These are phyloP conservation scores for Incumbomyces lentus DNA, from an alignment of 2,329 filamentous ascomycete species.

Conservation along the genomic window DNA sequence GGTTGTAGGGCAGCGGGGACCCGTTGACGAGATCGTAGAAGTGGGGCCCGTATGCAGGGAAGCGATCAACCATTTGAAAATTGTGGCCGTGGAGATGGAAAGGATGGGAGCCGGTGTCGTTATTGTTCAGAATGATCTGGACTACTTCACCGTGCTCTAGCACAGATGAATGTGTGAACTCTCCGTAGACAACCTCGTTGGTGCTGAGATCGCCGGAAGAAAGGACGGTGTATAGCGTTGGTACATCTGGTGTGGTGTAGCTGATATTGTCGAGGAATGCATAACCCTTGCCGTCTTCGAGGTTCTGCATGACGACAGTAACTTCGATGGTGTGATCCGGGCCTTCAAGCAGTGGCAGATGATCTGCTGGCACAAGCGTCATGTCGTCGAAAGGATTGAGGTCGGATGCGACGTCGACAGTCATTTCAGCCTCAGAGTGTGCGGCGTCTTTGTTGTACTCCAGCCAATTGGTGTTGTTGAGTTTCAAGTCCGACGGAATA, in stretches of 20 bases:
- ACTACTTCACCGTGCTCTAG: constrained; percentile 31
- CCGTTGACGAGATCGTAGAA: no score
- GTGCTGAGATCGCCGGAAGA: constrained; percentile 32
- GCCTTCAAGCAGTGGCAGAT: constrained; percentile 47
- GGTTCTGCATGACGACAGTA: constrained; percentile 55
- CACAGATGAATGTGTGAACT: constrained; percentile 46
- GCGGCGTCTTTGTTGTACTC: constrained; percentile 45
- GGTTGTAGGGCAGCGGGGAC: no score
- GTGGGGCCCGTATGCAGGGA: no score
- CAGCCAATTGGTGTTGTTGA: constrained; percentile 51
- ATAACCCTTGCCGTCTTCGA: constrained; percentile 48
- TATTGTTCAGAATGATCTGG: constrained; percentile 36
- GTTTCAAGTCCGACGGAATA: constrained; percentile 26
- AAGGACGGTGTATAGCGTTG: constrained; percentile 23
- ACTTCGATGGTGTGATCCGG: constrained; percentile 53
- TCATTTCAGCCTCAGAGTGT: constrained; percentile 22
- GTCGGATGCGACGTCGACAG: constrained; percentile 26
- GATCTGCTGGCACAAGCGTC: constrained; percentile 58
- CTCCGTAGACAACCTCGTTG: constrained; percentile 53
- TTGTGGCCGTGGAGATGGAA: constrained; percentile 47
- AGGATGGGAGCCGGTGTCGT: constrained; percentile 35
- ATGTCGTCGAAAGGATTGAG: constrained; percentile 61
- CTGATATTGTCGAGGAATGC: constrained; percentile 24
- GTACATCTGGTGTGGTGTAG: constrained; percentile 21
- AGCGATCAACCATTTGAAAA: constrained; percentile 52